Evolutionary conservation across 192 early-diverging fungal genomes (phyloP).

Genomic region (Coemansia furcata): DNA sequence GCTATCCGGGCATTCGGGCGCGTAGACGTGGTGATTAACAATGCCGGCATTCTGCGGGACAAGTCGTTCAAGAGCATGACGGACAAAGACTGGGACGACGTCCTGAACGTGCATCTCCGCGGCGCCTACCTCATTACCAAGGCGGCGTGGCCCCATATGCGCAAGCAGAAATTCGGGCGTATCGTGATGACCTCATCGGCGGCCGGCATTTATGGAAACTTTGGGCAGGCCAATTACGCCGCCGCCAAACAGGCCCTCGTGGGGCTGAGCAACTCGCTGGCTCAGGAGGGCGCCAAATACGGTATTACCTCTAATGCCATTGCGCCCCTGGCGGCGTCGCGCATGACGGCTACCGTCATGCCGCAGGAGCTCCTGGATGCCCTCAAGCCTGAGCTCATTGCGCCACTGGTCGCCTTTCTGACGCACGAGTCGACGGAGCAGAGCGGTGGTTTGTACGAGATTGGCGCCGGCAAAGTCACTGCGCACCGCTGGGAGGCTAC

Average conservation of each 20-base stretch:
- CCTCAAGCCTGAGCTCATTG: conserved; percentile 96
- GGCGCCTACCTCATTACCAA: conserved; percentile 95
- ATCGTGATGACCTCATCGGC: conserved; percentile 94
- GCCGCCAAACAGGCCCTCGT: conserved; percentile 92
- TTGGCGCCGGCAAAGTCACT: conserved; percentile 87
- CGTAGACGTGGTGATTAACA: conserved; percentile 96
- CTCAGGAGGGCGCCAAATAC: conserved; percentile 91
- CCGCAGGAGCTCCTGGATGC: conserved; percentile 93
- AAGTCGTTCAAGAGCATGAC: conserved; percentile 95
- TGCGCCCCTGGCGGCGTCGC: conserved; percentile 94
- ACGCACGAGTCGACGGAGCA: conserved; percentile 83
- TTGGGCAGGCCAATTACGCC: conserved; percentile 73
- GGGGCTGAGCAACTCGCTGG: conserved; percentile 88
- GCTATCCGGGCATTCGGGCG: conserved; percentile 93
- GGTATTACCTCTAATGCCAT: conserved; percentile 93
- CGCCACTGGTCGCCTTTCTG: conserved; percentile 91
- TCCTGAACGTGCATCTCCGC: conserved; percentile 87
- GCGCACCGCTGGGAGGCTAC: conserved; percentile 92
- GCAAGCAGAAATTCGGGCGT: conserved; percentile 93
- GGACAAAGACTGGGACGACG: conserved; percentile 96
- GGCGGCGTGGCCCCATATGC: conserved; percentile 95
- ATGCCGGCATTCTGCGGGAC: conserved; percentile 98
- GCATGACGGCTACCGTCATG: conserved; percentile 97
- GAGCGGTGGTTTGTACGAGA: conserved; percentile 88
- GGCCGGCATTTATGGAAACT: conserved; percentile 99